Conservation (phyloP, 1,284 basidiomycete species). For the Coniferiporia sulphurascens region DNA sequence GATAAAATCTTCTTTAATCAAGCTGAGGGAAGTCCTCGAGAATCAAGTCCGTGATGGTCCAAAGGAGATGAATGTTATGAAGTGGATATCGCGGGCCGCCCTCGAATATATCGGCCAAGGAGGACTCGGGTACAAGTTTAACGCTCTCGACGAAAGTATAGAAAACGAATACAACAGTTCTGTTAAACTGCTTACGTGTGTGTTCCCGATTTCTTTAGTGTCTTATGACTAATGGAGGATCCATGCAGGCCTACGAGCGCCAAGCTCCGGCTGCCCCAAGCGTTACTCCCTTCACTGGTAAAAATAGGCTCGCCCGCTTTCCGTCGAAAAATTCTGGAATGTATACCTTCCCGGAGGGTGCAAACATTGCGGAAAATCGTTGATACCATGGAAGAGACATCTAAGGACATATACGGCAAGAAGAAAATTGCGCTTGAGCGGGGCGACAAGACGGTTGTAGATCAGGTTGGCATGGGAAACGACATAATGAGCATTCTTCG, state of each 20-base stretch:
- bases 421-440: slow-evolving; percentile 24
- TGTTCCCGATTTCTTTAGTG: background rate
- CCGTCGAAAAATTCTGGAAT: slow-evolving; percentile 5
- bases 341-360: slow-evolving; percentile 29
- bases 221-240: background rate
- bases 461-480: slow-evolving; percentile 25
- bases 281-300: slow-evolving; percentile 7
- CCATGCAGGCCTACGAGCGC: background rate
- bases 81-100: slow-evolving; percentile 37
- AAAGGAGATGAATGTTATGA: slow-evolving; percentile 33
- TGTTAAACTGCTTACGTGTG: background rate
- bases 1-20: background rate
- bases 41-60: slow-evolving; percentile 15
- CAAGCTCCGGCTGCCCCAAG: background rate
- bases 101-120: slow-evolving; percentile 31
- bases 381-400: slow-evolving; percentile 12
- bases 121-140: slow-evolving; percentile 38
- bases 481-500: slow-evolving; percentile 31
- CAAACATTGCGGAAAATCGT: slow-evolving; percentile 21
- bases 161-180: background rate
- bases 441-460: slow-evolving; percentile 22
- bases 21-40: slow-evolving; percentile 23
- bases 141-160: slow-evolving; percentile 24
- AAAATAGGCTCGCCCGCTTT: slow-evolving; percentile 15
- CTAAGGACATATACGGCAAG: slow-evolving; percentile 1